A percentile compares a stretch with the other conserved stretches of the same genome.
Conservation (phyloP, 768 basidiomycete species). For the Mycena haematopus region DNA sequence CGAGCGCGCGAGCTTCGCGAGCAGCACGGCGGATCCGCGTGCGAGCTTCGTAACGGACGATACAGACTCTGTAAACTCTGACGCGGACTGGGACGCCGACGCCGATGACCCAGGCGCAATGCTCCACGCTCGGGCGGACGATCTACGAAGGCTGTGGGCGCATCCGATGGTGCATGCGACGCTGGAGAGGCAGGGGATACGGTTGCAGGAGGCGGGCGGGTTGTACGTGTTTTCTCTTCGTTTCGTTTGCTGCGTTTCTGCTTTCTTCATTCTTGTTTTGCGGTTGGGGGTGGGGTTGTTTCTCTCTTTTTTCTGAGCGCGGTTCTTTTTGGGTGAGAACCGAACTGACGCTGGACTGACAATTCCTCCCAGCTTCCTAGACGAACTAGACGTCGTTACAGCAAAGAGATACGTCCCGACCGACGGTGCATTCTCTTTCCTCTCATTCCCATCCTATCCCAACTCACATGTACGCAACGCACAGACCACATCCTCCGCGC, state of each 20-base stretch:
- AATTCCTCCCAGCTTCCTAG: constrained; percentile 78
- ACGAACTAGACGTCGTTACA: constrained; percentile 67
- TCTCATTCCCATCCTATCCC: background rate
- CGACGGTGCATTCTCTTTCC: constrained; percentile 55
- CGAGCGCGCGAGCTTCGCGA: constrained; percentile 49
- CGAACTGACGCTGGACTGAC: no score
- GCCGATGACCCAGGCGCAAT: constrained; percentile 67
- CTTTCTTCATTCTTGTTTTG: no score
- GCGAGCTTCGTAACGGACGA: constrained; percentile 53
- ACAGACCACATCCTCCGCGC: constrained; percentile 80
- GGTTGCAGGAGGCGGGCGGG: constrained; percentile 72
- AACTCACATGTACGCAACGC: no score
- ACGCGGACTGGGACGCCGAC: constrained; percentile 60
- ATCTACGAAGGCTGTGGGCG: constrained; percentile 70
- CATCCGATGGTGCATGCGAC: constrained; percentile 61
- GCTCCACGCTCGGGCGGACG: constrained; percentile 68
- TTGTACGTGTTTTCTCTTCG: constrained; percentile 66
- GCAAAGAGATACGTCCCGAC: constrained; percentile 68
- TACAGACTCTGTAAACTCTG: no score
- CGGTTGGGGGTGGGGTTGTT: no score
- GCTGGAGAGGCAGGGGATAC: constrained; percentile 56
- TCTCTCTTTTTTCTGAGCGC: no score
- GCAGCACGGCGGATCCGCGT: no score
- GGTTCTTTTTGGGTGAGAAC: no score
- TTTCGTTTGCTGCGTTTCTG: no score